phyloP scores from a whole-genome alignment of 2,329 filamentous ascomycete genomes.

The Neonectria coccinea region DNA sequence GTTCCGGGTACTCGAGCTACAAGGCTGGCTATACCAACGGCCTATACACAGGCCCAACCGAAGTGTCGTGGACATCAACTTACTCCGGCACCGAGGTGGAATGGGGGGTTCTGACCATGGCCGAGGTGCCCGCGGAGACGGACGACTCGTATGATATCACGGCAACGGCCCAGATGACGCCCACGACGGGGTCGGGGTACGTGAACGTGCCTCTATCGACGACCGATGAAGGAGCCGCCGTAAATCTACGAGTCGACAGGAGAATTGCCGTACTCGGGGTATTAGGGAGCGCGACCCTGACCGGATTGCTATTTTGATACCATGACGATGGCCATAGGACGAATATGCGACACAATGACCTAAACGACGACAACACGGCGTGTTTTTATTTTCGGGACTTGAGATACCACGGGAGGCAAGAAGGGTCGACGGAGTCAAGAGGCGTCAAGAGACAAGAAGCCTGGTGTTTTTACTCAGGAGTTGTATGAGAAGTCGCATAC shows the following conservation, averaged over 20 bases:
- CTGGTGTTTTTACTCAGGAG: background rate
- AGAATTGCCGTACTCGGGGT: slow-evolving; percentile 15
- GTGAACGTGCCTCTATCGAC: slow-evolving; percentile 36
- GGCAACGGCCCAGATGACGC: slow-evolving; percentile 35
- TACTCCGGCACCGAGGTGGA: slow-evolving; percentile 55
- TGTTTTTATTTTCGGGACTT: background rate
- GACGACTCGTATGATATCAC: slow-evolving; percentile 44
- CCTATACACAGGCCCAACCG: slow-evolving; percentile 55
- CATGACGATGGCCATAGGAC: background rate
- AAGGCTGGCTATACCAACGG: slow-evolving; percentile 54
- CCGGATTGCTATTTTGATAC: slow-evolving; percentile 19
- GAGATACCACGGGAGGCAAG: background rate
- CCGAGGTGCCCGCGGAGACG: slow-evolving; percentile 51
- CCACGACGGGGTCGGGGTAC: slow-evolving; percentile 29
- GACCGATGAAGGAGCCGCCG: slow-evolving; percentile 22
- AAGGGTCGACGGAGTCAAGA: background rate
- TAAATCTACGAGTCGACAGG: background rate
- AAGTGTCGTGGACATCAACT: slow-evolving; percentile 59
- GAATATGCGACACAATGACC: slow-evolving; percentile 10
- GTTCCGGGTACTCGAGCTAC: slow-evolving; percentile 62
- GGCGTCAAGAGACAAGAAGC: background rate
- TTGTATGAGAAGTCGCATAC: too few species aligned
- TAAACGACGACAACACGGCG: slow-evolving; percentile 5
- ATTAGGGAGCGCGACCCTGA: slow-evolving; percentile 19
- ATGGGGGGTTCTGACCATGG: slow-evolving; percentile 60